These are phyloP conservation scores for Botryotinia globosa DNA, from an alignment of 2,329 filamentous ascomycete species.

Conservation along the genomic window DNA sequence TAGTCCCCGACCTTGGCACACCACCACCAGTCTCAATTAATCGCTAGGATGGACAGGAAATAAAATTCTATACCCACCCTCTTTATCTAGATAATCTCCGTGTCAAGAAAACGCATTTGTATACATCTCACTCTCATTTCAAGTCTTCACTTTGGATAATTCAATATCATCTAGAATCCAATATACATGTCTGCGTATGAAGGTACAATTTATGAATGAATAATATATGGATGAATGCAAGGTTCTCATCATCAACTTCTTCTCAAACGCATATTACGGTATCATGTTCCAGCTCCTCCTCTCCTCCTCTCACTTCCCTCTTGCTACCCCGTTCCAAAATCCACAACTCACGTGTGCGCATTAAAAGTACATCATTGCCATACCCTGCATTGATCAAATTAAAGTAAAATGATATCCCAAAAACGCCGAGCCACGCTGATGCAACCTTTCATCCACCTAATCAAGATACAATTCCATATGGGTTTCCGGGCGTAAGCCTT, in stretches of 20 bases:
- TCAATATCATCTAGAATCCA: neutral
- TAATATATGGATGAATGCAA: neutral
- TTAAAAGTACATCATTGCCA: neutral
- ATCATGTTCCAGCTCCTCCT: neutral
- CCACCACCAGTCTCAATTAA: no score
- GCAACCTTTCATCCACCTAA: neutral
- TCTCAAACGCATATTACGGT: neutral
- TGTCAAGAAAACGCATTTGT: neutral
- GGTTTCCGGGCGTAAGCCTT: neutral
- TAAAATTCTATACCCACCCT: no score
- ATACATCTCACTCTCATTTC: neutral
- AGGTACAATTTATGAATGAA: neutral
- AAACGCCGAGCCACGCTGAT: slow-evolving; percentile 16
- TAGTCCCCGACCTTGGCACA: no score
- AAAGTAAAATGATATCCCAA: neutral
- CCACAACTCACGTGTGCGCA: neutral
- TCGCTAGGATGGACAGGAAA: no score
- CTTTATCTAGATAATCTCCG: no score
- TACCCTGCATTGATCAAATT: neutral
- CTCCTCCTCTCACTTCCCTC: neutral
- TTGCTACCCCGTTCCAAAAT: neutral
- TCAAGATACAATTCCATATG: neutral
- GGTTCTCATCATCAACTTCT: neutral
- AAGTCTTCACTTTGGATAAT: neutral
- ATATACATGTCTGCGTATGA: neutral